Evolutionary conservation across 148 eudicot genomes (phyloP), one percentile per base, ranked within the genome.

Genomic region (Talinum fruticosum): DNA sequence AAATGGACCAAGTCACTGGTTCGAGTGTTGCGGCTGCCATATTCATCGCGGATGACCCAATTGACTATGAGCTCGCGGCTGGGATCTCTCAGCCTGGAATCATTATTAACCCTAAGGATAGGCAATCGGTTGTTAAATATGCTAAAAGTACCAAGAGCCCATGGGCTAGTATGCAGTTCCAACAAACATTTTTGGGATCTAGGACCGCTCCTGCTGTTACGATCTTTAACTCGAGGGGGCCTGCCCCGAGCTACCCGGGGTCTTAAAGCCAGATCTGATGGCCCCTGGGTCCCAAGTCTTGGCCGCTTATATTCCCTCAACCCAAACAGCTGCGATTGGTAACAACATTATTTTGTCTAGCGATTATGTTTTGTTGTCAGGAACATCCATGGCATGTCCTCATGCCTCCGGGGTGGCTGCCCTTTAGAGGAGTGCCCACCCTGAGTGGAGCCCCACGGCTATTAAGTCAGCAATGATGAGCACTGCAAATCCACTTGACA

Each of bases 331-430:
- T 21, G 71, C 24, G 72, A 82, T 82, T 71, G 85, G 85, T 6
- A 69, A 73, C 13, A 35, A 23, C 23, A 79, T 82, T 41, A 53
- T 51, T 23, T 59, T 85, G 67, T 85, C 83, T 0, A 82, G 75
- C 77, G 87, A 85, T 1, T 85, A 79, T 28, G 75, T 72, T 18
- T 12, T 85, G 32, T 41, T 82, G 23, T 79, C 83, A 1, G 85
- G 87, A 14, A 85, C 87, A 1, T 85, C 87, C 71, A 82, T 85
- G 87, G 64, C 87, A 35, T 85, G 87, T 33, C 87, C 87, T 59
- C 87, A 85, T 28, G 85, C 75, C 18, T 30, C 83, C 2, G 87
- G 87, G n/a, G 87, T 85, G 64, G 87, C 79, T 2, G 83, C 83
- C 29, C 81, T 85, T 49, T 69, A 82, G 1, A 82, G 75, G 51